phyloP scores from a whole-genome alignment of 202 grass and related monocot genomes.

The Setaria italica region DNA sequence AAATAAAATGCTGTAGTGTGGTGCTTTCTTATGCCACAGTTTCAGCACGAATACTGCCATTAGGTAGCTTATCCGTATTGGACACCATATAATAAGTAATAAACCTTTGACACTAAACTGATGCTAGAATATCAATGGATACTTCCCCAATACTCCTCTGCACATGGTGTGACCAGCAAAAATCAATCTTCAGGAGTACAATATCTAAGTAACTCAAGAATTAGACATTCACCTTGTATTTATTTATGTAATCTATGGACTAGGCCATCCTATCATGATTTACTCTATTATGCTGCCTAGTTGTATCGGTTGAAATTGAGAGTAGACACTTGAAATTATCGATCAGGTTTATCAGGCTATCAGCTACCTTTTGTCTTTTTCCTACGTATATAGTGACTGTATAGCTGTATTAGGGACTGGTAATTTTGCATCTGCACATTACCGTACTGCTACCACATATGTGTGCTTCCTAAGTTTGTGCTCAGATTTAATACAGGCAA shows the following conservation, averaged over 20 bases:
- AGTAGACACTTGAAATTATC: neutral
- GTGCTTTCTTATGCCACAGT: neutral
- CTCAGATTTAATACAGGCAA: conserved; percentile 2
- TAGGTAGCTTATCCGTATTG: neutral
- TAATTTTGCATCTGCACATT: neutral
- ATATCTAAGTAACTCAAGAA: neutral
- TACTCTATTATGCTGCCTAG: conserved; percentile 4
- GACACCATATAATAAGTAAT: neutral
- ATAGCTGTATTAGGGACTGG: neutral
- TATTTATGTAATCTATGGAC: neutral
- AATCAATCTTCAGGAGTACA: conserved; percentile 10
- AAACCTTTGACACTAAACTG: conserved; percentile 1
- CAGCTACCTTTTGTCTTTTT: neutral
- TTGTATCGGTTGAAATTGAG: neutral
- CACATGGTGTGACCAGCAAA: neutral
- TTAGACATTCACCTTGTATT: neutral
- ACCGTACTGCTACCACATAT: neutral
- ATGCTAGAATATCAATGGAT: neutral
- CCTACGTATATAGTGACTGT: neutral
- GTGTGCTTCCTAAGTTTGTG: neutral
- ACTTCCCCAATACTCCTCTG: neutral
- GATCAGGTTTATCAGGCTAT: neutral
- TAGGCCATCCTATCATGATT: neutral
- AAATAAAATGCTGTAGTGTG: neutral
- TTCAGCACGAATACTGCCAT: neutral